Conservation (phyloP, 1,284 basidiomycete genomes). For the Meira nashicola region DNA sequence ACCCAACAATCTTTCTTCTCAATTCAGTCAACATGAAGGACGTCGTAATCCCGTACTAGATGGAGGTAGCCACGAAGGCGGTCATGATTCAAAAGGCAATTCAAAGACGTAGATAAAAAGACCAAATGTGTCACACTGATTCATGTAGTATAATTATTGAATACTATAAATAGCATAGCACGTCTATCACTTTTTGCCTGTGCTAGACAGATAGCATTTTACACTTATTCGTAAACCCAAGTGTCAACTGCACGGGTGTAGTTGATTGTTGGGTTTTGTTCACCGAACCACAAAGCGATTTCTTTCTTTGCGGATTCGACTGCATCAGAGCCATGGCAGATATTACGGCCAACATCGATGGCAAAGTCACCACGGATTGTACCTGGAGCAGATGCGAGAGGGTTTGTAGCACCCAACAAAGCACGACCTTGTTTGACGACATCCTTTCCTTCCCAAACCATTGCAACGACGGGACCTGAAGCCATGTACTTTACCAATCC, state of each 20-base stretch:
- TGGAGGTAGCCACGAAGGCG: slow-evolving; percentile 33
- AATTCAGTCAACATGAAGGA: slow-evolving; percentile 36
- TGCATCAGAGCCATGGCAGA: slow-evolving; percentile 71
- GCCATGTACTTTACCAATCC: slow-evolving; percentile 60
- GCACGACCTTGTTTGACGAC: slow-evolving; percentile 63
- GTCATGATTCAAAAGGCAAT: slow-evolving; percentile 10
- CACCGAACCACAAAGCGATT: slow-evolving; percentile 52
- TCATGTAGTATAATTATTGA: too few relatives aligned
- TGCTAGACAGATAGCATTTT: too few relatives aligned
- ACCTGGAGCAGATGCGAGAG: slow-evolving; percentile 72
- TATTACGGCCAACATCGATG: slow-evolving; percentile 67
- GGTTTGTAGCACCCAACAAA: slow-evolving; percentile 97
- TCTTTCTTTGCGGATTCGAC: slow-evolving; percentile 52
- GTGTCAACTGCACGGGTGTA: slow-evolving; percentile 46
- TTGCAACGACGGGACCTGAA: slow-evolving; percentile 88
- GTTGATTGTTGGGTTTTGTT: slow-evolving; percentile 45
- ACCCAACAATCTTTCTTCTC: slow-evolving; percentile 22
- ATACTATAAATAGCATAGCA: too few relatives aligned
- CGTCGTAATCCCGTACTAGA: slow-evolving; percentile 27
- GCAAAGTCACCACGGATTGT: slow-evolving; percentile 57
- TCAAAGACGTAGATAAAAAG: slow-evolving; percentile 5
- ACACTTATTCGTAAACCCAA: slow-evolving; percentile 49
- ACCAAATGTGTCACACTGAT: not conserved
- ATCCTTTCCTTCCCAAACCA: slow-evolving; percentile 92
- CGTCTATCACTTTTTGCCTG: too few relatives aligned